Base-by-base conservation (phyloP, 371 early-diverging fungal species). In the Mucor irregularis region DNA sequence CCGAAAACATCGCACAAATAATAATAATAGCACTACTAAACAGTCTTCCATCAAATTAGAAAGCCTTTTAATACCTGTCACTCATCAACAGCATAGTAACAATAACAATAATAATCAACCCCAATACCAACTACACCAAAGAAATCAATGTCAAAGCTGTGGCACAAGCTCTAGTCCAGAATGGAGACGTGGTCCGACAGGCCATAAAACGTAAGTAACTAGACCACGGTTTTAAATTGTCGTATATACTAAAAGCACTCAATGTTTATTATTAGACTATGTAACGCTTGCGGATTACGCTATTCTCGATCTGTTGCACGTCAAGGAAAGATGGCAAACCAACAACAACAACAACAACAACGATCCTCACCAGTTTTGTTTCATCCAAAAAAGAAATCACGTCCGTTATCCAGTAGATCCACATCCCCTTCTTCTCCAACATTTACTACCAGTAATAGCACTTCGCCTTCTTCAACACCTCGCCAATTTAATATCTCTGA, bases 111-210 rank as follows among this genome's bases (percentile, higher is more conserved):
- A 24, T 17, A 31, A 45, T 11, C 45, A 28, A 28, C 40, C 49
- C 42, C 49, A 46, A 56, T 30, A 53, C 14, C 25, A 29, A 30
- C 37, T 33, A 19, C 21, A 33, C 28, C 42, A 49, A 25, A 43
- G 29, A 13, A 29, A 47, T 45, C 47, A 51, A 28, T 78, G 78
- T 59, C 73, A 72, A 53, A 74, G 74, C 43, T 78, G 78, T 66
- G 71, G 71, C 16, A 74, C 78, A 39, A 56, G 55, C 37, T 59
- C 69, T 11, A 78, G 78, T 53, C 78, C 78, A 21, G 78, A 78
- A 68, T 78, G 78, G 78, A 55, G 78, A 29, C 55, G 73, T 45
- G 78, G 78, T 2, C 78, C 78, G 4, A 68, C 69, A 19, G 78
- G 78, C 1, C 78, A 78, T 53, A 78, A 78, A 58, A 78, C 74